Evolutionary conservation across 2,329 filamentous ascomycete species (phyloP), one percentile per base, ranked within the genome.

Genomic region (Stemphylium beticola): DNA sequence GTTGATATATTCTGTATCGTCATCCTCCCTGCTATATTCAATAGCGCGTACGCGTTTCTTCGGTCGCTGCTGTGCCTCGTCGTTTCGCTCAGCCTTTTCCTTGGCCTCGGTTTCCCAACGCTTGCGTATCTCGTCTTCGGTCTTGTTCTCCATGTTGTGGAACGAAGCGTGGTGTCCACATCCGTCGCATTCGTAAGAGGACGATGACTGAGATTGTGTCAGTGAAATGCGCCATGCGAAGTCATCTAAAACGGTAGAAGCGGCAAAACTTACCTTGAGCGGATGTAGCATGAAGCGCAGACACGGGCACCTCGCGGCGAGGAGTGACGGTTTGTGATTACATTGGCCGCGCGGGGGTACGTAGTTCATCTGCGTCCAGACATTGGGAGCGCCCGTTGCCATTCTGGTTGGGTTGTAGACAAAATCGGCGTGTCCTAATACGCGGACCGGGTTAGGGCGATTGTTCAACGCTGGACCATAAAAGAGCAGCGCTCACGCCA

Each of bases 271-370:
- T 65, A 79, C 82, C 72, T 85, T 83, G 38, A 84, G 73, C 0
- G 82, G 82, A 68, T 84, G 82, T 6, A 83, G 68, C 82, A 85
- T 85, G 73, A 84, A 85, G 15, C 82, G 76, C 37, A 82, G 69
- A 64, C 82, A 85, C 4, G 82, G 75, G 60, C 82, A 85, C 45
- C 71, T 77, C 2, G 77, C 65, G 2, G 74, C 76, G 29, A 83
- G 67, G 14, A 82, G 65, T 20, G 76, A 77, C 2, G 73, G 69
- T 58, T 81, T 83, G 73, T 77, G 77, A 46, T 81, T 81, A 69
- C 82, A 84, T 47, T 74, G 74, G 24, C 82, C 82, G 34, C 79
- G 78, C 5, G 82, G 81, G 24, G 81, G 78, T 10, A 73, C 70
- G 58, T 83, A 83, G 64, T 76, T 74, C 81, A 82, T 82, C 18